Evolutionary conservation across 1,284 basidiomycete species (phyloP).

Genomic region (Sporisorium scitamineum): DNA sequence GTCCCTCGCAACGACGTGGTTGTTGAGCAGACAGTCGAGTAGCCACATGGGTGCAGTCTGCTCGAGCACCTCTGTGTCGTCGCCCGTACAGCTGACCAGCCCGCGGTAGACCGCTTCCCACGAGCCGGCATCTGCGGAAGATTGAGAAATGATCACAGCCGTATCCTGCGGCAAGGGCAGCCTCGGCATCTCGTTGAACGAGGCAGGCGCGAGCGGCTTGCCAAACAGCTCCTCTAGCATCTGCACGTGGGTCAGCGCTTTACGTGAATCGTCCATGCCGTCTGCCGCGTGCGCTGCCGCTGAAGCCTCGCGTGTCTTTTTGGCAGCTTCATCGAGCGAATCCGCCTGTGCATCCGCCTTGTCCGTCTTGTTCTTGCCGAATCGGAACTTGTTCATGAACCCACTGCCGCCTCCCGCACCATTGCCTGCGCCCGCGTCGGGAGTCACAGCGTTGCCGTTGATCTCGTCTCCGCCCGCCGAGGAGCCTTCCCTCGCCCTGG

Average conservation of each 20-base stretch:
- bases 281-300: slow-evolving; percentile 1
- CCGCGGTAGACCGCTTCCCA: slow-evolving; percentile 82
- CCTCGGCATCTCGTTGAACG: slow-evolving; percentile 79
- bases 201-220: slow-evolving; percentile 78
- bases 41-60: slow-evolving; percentile 87
- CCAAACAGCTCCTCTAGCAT: slow-evolving; percentile 77
- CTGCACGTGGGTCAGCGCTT: slow-evolving; percentile 21
- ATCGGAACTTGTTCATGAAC: slow-evolving; percentile 55
- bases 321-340: slow-evolving; percentile 23
- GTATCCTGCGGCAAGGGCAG: slow-evolving; percentile 77
- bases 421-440: slow-evolving; percentile 11
- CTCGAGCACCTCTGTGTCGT: slow-evolving; percentile 79
- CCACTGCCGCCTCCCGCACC: slow-evolving; percentile 30
- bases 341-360: slow-evolving; percentile 24
- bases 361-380: slow-evolving; percentile 48
- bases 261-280: slow-evolving; percentile 7
- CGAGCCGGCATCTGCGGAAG: slow-evolving; percentile 77
- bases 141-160: slow-evolving; percentile 83
- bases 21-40: slow-evolving; percentile 81
- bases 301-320: slow-evolving; percentile 20
- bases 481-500: slow-evolving; percentile 22
- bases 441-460: slow-evolving; percentile 29
- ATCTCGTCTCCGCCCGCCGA: slow-evolving; percentile 21
- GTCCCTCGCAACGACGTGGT: slow-evolving; percentile 51
- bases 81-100: slow-evolving; percentile 75